Percentiles rank a stretch among this genome's conserved stretches.
phyloP scores from a whole-genome alignment of 148 eudicot species.

The Euryodendron excelsum region DNA sequence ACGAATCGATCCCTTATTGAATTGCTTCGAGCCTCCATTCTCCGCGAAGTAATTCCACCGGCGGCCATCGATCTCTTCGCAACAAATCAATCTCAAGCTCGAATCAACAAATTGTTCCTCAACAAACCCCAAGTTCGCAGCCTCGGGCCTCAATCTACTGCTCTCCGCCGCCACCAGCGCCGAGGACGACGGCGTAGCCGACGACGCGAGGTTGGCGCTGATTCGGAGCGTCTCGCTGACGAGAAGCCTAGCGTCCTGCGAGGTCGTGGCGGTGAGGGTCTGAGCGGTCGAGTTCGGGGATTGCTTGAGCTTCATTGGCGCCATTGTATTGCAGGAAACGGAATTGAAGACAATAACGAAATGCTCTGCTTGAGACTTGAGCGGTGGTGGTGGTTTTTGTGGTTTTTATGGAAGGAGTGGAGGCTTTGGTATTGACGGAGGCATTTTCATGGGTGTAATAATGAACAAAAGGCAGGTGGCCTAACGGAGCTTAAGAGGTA shows the following conservation, averaged over 20 bases:
- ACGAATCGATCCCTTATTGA: constrained; percentile 58
- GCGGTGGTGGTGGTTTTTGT: too few species aligned
- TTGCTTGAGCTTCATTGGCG: constrained; percentile 57
- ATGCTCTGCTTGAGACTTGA: neutral
- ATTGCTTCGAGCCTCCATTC: constrained; percentile 16
- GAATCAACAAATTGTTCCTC: constrained; percentile 60
- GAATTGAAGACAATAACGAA: neutral
- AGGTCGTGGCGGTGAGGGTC: constrained; percentile 39
- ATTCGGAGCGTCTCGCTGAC: constrained; percentile 87
- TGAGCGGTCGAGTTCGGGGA: constrained; percentile 38
- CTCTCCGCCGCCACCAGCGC: constrained; percentile 18
- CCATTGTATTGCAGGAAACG: constrained; percentile 13
- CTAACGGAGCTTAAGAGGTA: constrained; percentile 2
- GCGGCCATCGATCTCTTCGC: constrained; percentile 86
- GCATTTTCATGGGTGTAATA: neutral
- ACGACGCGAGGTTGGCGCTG: constrained; percentile 60
- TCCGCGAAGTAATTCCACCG: constrained; percentile 65
- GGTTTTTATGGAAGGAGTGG: constrained; percentile 5
- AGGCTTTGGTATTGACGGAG: constrained; percentile 19
- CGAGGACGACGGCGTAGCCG: constrained; percentile 16
- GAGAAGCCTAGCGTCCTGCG: constrained; percentile 61
- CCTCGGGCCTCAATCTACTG: constrained; percentile 20
- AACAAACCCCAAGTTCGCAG: constrained; percentile 37
- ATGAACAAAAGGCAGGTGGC: constrained; percentile 17
- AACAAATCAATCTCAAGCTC: constrained; percentile 70